Evolutionary conservation across 768 basidiomycete species (phyloP).

Genomic region (Trichaptum fuscoviolaceum): DNA sequence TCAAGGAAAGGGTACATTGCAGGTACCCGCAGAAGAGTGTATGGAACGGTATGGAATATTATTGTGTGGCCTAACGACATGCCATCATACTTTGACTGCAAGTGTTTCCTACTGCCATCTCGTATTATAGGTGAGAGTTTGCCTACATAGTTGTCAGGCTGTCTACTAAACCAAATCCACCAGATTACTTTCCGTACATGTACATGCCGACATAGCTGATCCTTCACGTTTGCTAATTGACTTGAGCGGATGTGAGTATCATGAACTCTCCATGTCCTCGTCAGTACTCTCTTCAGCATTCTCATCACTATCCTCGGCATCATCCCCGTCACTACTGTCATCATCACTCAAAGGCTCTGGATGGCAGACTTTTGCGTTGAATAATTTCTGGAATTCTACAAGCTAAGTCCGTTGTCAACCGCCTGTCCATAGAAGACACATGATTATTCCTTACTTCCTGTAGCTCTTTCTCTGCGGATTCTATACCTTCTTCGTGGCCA

Average conservation of each 20-base stretch:
- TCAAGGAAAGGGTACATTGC: background rate
- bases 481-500: background rate
- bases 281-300: background rate
- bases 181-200: background rate
- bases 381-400: background rate
- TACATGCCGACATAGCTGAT: background rate
- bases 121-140: too few relatives aligned
- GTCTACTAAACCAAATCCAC: background rate
- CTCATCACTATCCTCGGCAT: background rate
- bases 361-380: background rate
- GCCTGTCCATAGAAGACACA: background rate
- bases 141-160: too few relatives aligned
- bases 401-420: background rate
- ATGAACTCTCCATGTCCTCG: background rate
- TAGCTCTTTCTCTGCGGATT: background rate
- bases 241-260: background rate
- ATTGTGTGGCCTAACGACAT: background rate
- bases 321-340: background rate
- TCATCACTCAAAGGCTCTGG: background rate
- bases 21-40: conserved; percentile 2
- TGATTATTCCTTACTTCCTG: background rate
- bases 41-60: background rate
- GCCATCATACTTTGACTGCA: too few relatives aligned
- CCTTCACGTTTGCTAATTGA: background rate
- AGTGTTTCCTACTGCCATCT: too few relatives aligned